Base-by-base conservation (phyloP, 257 asterid species). In the Gardenia jasminoides region DNA sequence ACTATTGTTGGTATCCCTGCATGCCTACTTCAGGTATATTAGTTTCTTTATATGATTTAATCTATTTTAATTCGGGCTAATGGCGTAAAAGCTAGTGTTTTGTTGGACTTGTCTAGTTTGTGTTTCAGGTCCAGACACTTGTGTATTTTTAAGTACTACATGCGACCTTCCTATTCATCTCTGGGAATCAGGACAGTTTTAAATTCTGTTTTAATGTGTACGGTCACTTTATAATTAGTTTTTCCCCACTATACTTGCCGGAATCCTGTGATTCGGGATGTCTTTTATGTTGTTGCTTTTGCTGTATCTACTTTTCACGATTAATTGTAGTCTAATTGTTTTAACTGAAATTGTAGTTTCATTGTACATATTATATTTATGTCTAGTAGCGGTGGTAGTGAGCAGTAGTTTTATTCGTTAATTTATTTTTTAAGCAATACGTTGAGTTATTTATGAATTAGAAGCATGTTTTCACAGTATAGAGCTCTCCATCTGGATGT, bases 91-190 rank as follows among this genome's bases (percentile, higher is more conserved):
- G n/a, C n/a, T n/a, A n/a, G n/a, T n/a, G 11, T 59, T 73, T 87
- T 67, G 79, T 79, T 75, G 44, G 54, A 77, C 65, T 86, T 15
- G 52, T 74, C 80, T 79, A 59, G 56, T 75, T 54, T 69, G 71
- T 83, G 65, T 78, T 78, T 76, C 88, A 95, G 99, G 90, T 86
- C 94, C 97, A 76, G 97, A 90, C 86, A 87, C 90, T 26, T 92
- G 98, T 85, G 98, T 95, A 74, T 90, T 91, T 79, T 97, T 97
- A 30, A 89, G 96, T 75, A 84, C 97, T 28, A 85, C 97, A 0
- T 88, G 97, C 67, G 98, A 95, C 85, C 99, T 90, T 86, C 99
- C 99, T 50, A 92, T 95, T 88, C 98, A 95, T 90, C 98, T 95
- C 30, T 95, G 98, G 97, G 99, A 95, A 82, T 87, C 98, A 74